Conservation (phyloP, 805 yeast genomes). For the Metschnikowia dekortorum region DNA sequence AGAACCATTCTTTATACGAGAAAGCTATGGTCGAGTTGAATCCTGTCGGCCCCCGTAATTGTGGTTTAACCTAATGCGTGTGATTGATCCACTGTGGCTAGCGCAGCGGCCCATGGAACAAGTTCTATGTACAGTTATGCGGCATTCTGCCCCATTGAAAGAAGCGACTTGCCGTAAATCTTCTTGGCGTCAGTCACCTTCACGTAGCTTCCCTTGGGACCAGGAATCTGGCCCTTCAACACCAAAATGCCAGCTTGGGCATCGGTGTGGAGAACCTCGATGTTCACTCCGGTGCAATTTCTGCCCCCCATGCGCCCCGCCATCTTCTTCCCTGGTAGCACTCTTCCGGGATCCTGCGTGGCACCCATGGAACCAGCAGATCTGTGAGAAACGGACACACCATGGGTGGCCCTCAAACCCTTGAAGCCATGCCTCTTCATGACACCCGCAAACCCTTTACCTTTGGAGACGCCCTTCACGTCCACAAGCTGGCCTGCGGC, state of each 20-base stretch:
- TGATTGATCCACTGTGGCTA: background rate
- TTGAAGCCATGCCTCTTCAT: conserved; percentile 91
- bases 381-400: conserved; percentile 91
- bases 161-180: conserved; percentile 36
- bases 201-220: conserved; percentile 74
- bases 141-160: conserved; percentile 6
- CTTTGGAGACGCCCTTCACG: conserved; percentile 72
- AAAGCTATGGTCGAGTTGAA: no score
- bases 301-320: conserved; percentile 94
- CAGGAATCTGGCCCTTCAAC: conserved; percentile 88
- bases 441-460: conserved; percentile 97
- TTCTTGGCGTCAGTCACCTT: conserved; percentile 77
- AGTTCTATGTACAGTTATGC: background rate
- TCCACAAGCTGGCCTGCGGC: conserved; percentile 81
- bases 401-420: conserved; percentile 92
- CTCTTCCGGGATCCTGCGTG: conserved; percentile 93
- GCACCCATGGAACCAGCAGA: conserved; percentile 97
- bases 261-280: conserved; percentile 72
- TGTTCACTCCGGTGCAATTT: conserved; percentile 68
- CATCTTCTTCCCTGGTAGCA: conserved; percentile 95
- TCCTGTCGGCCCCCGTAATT: no score
- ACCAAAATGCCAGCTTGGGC: conserved; percentile 76
- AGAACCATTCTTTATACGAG: no score
- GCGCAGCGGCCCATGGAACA: background rate
- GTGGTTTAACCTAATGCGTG: no score